Evolutionary conservation across 495 filamentous ascomycete genomes (phyloP).

Genomic region (Aspergillus egyptiacus): DNA sequence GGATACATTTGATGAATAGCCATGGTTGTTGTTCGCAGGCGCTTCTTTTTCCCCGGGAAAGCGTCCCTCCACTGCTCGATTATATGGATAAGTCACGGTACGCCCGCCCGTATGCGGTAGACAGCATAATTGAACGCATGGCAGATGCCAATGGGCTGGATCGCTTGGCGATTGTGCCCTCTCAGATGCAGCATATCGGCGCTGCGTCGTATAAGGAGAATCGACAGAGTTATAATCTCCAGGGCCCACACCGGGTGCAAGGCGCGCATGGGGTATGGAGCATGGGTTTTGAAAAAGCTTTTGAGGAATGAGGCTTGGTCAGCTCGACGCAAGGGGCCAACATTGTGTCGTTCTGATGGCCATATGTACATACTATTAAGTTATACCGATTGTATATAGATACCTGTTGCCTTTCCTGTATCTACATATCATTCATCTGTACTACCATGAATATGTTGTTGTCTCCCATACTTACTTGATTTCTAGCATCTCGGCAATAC

Average conservation of each 20-base stretch:
- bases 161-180: slow-evolving; percentile 23
- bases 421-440: too few species aligned
- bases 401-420: too few species aligned
- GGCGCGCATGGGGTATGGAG: slow-evolving; percentile 30
- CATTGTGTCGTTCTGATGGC: too few species aligned
- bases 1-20: slow-evolving; percentile 29
- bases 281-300: slow-evolving; percentile 24
- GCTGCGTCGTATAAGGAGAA: slow-evolving; percentile 26
- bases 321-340: background rate
- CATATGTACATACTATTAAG: background rate
- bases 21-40: slow-evolving; percentile 38
- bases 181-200: slow-evolving; percentile 28
- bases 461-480: too few species aligned
- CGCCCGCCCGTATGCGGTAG: slow-evolving; percentile 15
- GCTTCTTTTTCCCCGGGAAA: slow-evolving; percentile 26
- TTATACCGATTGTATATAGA: background rate
- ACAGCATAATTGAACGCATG: slow-evolving; percentile 20
- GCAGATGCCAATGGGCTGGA: slow-evolving; percentile 15
- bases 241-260: slow-evolving; percentile 16
- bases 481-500: too few species aligned
- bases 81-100: slow-evolving; percentile 16
- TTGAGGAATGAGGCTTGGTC: background rate
- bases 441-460: too few species aligned
- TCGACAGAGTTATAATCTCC: slow-evolving; percentile 12
- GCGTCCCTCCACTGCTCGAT: slow-evolving; percentile 19